Conservation (phyloP, 1,284 basidiomycete species). For the Boletus semigastroideus region DNA sequence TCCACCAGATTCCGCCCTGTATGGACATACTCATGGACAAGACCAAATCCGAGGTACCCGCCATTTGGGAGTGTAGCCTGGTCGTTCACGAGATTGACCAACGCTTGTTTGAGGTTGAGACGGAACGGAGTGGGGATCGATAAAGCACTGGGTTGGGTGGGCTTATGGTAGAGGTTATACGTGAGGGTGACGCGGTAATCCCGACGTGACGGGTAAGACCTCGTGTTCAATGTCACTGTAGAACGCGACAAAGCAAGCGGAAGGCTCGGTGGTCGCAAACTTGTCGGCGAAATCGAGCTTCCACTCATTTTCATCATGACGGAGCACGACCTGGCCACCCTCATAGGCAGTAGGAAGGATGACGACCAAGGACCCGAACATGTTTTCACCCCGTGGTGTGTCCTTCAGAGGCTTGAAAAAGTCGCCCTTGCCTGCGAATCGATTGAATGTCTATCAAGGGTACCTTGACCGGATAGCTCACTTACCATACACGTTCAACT, state of each 20-base stretch:
- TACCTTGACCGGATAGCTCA: no score
- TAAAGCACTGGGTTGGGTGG: constrained; percentile 4
- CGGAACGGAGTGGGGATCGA: neutral
- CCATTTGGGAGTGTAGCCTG: constrained; percentile 6
- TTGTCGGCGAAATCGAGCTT: constrained; percentile 18
- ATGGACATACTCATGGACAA: neutral
- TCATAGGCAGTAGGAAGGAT: constrained; percentile 39
- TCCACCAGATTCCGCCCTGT: neutral
- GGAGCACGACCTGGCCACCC: constrained; percentile 39
- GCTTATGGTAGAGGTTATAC: constrained; percentile 35
- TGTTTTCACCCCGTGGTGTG: no score
- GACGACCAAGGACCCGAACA: constrained; percentile 25
- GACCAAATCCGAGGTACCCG: constrained; percentile 11
- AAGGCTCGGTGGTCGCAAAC: constrained; percentile 3
- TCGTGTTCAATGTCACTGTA: constrained; percentile 42
- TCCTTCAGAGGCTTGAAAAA: no score
- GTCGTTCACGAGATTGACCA: constrained; percentile 38
- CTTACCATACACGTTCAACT: no score
- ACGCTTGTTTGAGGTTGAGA: constrained; percentile 9
- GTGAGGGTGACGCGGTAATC: constrained; percentile 27
- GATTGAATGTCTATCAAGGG: no score
- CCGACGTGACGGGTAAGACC: constrained; percentile 34
- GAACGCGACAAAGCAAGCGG: constrained; percentile 35
- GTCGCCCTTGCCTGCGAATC: no score
- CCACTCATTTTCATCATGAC: constrained; percentile 24